Evolutionary conservation across 2,329 filamentous ascomycete species (phyloP).

Genomic region (Penicillium sp.): DNA sequence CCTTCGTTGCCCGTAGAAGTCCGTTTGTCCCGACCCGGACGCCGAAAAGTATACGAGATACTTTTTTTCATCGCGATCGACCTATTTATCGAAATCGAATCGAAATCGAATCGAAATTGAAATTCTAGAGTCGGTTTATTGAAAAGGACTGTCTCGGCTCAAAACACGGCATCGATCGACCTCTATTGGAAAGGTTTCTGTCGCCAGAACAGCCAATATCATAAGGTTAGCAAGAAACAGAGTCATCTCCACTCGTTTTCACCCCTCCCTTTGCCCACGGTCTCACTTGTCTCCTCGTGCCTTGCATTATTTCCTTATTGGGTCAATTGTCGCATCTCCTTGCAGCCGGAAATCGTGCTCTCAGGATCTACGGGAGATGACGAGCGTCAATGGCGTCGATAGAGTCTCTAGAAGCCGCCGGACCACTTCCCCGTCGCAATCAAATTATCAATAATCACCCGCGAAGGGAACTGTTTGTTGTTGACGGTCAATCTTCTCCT

Average conservation of each 20-base stretch:
- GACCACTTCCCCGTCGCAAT: conserved; percentile 22
- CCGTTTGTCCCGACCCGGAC: conserved; percentile 15
- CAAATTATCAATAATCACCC: conserved; percentile 1
- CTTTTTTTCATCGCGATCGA: neutral
- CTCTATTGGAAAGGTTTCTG: conserved; percentile 4
- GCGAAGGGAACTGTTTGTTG: conserved; percentile 28
- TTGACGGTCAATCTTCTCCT: conserved; percentile 28
- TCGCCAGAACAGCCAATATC: conserved; percentile 10
- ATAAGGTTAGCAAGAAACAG: conserved; percentile 29
- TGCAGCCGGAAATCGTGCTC: conserved; percentile 30
- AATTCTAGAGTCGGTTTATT: neutral
- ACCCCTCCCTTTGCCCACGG: conserved; percentile 23
- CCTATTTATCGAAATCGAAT: conserved; percentile 8
- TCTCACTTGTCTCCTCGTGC: conserved; percentile 28
- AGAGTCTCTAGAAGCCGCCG: conserved; percentile 20
- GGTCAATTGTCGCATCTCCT: conserved; percentile 28
- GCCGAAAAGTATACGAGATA: neutral
- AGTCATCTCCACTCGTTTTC: conserved; percentile 1
- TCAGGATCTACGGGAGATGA: conserved; percentile 23
- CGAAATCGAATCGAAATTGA: too few species aligned
- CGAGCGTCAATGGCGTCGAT: conserved; percentile 27
- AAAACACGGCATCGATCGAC: neutral
- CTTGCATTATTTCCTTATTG: conserved; percentile 33
- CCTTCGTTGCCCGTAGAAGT: conserved; percentile 7
- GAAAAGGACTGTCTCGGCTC: conserved; percentile 14